Evolutionary conservation across 331 rosid genomes (phyloP).

Genomic region (Erythrophleum ivorense): DNA sequence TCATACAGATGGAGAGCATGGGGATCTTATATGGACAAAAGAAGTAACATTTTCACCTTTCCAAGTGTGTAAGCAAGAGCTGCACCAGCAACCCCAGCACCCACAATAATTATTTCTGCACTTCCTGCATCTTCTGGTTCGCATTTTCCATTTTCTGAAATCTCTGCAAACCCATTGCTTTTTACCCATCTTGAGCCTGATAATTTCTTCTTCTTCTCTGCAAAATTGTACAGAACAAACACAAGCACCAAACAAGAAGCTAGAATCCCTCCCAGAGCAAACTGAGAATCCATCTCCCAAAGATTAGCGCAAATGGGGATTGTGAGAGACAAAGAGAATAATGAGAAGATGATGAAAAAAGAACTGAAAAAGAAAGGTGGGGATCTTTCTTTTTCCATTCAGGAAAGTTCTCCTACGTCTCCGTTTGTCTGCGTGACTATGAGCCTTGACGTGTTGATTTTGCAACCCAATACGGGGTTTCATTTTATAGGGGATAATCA

Average conservation of each 20-base stretch:
- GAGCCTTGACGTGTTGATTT: constrained; percentile 8
- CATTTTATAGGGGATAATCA: neutral
- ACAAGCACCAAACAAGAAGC: constrained; percentile 50
- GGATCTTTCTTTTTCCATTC: neutral
- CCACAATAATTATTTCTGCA: constrained; percentile 62
- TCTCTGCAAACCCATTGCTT: constrained; percentile 25
- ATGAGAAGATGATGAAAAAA: neutral
- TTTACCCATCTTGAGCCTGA: constrained; percentile 25
- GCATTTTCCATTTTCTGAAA: constrained; percentile 36
- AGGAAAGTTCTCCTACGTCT: neutral
- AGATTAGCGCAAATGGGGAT: neutral
- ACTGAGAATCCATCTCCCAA: constrained; percentile 54
- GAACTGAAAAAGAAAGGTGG: neutral
- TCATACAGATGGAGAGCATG: neutral
- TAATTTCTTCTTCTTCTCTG: constrained; percentile 43
- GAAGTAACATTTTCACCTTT: constrained; percentile 48
- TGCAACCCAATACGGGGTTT: neutral
- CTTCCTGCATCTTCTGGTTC: constrained; percentile 26
- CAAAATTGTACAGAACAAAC: constrained; percentile 40
- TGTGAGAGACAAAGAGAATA: neutral
- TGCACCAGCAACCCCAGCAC: constrained; percentile 87
- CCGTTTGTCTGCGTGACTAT: neutral
- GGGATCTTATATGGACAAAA: neutral
- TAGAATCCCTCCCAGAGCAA: constrained; percentile 48
- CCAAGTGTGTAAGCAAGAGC: constrained; percentile 84